Base-by-base conservation (phyloP, 176 grass and related monocot species). In the Musa itinerans region DNA sequence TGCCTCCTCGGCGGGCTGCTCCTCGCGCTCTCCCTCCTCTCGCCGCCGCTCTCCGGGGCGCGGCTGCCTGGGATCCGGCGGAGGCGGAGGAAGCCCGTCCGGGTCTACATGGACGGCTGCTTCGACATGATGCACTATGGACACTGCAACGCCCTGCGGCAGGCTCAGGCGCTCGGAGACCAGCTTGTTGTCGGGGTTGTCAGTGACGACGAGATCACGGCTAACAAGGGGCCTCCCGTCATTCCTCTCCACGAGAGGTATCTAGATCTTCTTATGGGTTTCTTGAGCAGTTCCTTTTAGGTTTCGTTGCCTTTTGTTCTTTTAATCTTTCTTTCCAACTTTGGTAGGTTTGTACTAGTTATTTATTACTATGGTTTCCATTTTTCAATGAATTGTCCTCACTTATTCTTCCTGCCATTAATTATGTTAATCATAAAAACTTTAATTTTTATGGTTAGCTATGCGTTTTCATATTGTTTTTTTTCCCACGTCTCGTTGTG, bases 51-150 rank as follows among this genome's bases (percentile, higher is more conserved):
- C 63, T 25, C 78, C 77, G 17, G 74, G 75, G 52, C 53, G 73
- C 0, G 74, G 10, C 50, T 77, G 3, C 80, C 81, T 20, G 23
- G 87, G 57, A 51, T 83, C 15, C 54, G 74, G 49, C 72, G 78
- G 25, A 11, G 52, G 77, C 70, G 66, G 65, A 71, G 22, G 77
- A 79, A 54, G 68, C 94, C 94, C 23, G 83, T 92, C 51, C 81
- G 93, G 79, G 89, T 96, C 19, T 96, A 96, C 85, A 90, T 96
- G 89, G 93, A 96, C 68, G 93, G 93, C 2, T 92, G 93, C 89
- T 96, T 96, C 83, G 89, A 96, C 89, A 96, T 96, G 93, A 96
- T 96, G 93, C 93, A 96, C 89, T 96, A 92, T 82, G 86, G 92
- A 2, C 92, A 96, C 72, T 92, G 92, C 80, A 96, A 96, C 84